Conservation (phyloP, 495 filamentous ascomycete species). For the Aspergillus avenaceus region DNA sequence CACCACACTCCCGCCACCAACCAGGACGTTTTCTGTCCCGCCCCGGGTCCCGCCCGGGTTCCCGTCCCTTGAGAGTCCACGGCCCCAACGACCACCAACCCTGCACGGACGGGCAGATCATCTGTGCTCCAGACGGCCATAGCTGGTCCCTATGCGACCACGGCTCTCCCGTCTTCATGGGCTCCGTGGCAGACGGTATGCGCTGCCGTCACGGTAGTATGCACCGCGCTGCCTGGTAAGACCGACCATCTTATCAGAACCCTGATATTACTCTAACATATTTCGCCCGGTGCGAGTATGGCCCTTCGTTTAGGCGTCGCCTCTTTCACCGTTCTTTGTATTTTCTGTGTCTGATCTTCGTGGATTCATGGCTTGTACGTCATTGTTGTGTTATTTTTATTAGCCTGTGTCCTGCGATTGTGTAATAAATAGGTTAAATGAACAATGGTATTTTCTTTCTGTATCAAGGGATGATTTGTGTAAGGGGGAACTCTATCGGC, state of each 20-base stretch:
- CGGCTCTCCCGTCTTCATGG: constrained; percentile 33
- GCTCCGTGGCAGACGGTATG: constrained; percentile 37
- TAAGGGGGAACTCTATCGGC: no score
- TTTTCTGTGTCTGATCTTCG: no score
- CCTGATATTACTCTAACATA: neutral
- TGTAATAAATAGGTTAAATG: no score
- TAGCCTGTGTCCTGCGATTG: neutral
- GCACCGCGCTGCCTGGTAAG: neutral
- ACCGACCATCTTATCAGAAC: neutral
- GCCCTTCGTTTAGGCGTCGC: neutral
- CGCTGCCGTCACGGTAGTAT: constrained; percentile 27
- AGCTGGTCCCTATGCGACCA: constrained; percentile 35
- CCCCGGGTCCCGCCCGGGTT: neutral
- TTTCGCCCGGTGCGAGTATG: constrained; percentile 5
- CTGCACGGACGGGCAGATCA: constrained; percentile 27
- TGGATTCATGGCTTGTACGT: neutral
- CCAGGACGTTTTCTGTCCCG: neutral
- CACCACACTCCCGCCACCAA: neutral
- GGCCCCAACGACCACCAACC: constrained; percentile 1
- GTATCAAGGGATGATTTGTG: no score
- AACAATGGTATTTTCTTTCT: no score
- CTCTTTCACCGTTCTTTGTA: neutral
- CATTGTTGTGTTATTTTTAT: neutral
- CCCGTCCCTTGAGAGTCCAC: constrained; percentile 10
- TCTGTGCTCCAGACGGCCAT: constrained; percentile 36